Evolutionary conservation across 1,139 yeast genomes (phyloP).

Genomic region (Diutina mesorugosa): DNA sequence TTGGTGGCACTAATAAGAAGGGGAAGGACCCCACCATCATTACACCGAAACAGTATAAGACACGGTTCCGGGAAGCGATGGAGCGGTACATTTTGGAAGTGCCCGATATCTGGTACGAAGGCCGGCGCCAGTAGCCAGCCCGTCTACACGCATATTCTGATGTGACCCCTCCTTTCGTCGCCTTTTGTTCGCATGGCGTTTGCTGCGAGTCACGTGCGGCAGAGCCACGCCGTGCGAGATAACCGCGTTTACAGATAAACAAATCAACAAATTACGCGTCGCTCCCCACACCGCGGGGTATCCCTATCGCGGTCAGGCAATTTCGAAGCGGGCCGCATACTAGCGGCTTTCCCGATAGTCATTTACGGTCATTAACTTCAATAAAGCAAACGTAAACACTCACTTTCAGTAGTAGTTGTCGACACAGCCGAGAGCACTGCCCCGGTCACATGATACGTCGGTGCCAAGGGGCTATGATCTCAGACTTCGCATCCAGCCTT

Average conservation of each 20-base stretch:
- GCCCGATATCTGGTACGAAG: conserved; percentile 74
- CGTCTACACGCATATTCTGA: no score
- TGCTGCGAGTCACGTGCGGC: neutral
- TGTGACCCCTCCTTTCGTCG: neutral
- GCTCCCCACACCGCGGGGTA: neutral
- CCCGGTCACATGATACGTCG: no score
- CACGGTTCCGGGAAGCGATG: conserved; percentile 95
- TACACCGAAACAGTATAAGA: conserved; percentile 90
- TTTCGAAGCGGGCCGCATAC: no score
- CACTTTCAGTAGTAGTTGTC: no score
- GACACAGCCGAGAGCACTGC: no score
- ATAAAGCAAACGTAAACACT: no score
- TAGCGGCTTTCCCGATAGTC: no score
- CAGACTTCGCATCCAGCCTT: no score
- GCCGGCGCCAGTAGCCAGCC: conserved; percentile 6
- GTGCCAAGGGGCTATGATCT: no score
- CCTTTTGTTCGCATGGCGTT: neutral
- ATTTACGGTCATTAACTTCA: no score
- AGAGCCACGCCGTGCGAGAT: neutral
- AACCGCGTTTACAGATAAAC: neutral
- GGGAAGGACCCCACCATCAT: conserved; percentile 95
- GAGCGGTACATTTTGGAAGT: conserved; percentile 89
- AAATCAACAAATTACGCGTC: neutral
- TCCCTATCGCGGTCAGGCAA: no score
- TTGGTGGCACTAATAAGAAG: conserved; percentile 51